phyloP scores from a whole-genome alignment of 2,329 filamentous ascomycete species.

The Neospermospora avenae region DNA sequence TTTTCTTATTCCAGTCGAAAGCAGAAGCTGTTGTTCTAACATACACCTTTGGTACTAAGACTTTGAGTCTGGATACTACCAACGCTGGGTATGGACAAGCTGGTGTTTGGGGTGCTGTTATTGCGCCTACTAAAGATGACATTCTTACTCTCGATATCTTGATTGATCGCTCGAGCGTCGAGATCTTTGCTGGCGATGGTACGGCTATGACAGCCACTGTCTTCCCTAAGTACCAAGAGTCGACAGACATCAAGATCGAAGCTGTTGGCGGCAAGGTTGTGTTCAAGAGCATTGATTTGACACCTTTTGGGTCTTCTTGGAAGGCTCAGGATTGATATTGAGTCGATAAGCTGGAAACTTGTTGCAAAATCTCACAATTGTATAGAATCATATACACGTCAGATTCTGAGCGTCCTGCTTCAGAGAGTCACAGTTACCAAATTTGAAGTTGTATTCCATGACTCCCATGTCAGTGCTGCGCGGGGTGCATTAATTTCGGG shows the following conservation, averaged over 20 bases:
- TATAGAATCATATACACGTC: no score
- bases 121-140: constrained; percentile 18
- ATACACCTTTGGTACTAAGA: constrained; percentile 23
- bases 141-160: constrained; percentile 33
- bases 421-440: no score
- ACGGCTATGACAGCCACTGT: constrained; percentile 31
- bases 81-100: constrained; percentile 33
- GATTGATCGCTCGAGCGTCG: constrained; percentile 32
- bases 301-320: not conserved
- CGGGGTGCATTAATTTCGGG: no score
- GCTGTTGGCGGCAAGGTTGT: not conserved
- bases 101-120: constrained; percentile 30
- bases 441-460: no score
- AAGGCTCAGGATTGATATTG: not conserved
- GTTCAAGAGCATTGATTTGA: constrained; percentile 2
- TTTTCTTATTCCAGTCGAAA: constrained; percentile 28
- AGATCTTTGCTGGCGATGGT: constrained; percentile 34
- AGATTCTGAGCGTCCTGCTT: no score
- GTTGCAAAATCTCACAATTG: no score
- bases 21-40: constrained; percentile 29
- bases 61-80: constrained; percentile 33
- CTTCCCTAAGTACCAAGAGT: constrained; percentile 31
- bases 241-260: constrained; percentile 27
- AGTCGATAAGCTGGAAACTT: not conserved
- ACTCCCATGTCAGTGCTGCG: no score